Evolutionary conservation across 768 basidiomycete species (phyloP).

Genomic region (Trichaptum fuscoviolaceum): DNA sequence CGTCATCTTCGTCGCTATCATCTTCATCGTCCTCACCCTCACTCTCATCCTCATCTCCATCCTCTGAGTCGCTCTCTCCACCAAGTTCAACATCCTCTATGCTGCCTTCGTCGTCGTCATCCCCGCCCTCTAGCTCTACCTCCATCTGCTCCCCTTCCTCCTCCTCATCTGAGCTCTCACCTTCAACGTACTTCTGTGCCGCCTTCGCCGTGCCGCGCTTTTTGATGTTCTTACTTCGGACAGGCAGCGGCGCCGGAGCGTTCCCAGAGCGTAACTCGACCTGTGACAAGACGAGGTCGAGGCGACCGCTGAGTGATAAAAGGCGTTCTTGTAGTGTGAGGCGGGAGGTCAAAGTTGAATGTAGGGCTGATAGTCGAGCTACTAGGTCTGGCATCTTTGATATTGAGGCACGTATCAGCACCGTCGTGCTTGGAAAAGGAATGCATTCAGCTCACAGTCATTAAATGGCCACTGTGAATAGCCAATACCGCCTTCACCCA

Average conservation of each 20-base stretch:
- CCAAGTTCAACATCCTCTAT: conserved; percentile 76
- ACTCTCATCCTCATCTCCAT: conserved; percentile 43
- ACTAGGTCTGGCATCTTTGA: conserved; percentile 88
- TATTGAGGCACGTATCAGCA: conserved; percentile 13
- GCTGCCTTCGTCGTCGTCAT: conserved; percentile 65
- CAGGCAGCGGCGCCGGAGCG: conserved; percentile 50
- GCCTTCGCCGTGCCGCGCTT: conserved; percentile 31
- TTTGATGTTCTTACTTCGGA: conserved; percentile 33
- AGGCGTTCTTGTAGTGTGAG: conserved; percentile 81
- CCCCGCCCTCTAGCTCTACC: conserved; percentile 56
- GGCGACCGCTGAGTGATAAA: conserved; percentile 77
- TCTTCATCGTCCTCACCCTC: conserved; percentile 35
- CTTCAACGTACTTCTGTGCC: conserved; percentile 64
- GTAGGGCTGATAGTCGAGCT: conserved; percentile 77
- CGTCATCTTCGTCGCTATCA: conserved; percentile 36
- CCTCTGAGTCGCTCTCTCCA: conserved; percentile 51
- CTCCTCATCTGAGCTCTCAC: conserved; percentile 69
- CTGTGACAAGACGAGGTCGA: conserved; percentile 92
- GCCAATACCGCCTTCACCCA: conserved; percentile 83
- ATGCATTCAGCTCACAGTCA: conserved; percentile 67
- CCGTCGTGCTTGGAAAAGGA: conserved; percentile 1
- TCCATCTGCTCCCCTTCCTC: conserved; percentile 48
- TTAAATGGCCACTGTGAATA: conserved; percentile 84
- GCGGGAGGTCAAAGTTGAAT: conserved; percentile 74
- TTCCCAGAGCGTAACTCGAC: conserved; percentile 83